Evolutionary conservation across 805 yeast species (phyloP), one percentile per base, ranked within the genome.

Genomic region (Kazachstania taianensis): DNA sequence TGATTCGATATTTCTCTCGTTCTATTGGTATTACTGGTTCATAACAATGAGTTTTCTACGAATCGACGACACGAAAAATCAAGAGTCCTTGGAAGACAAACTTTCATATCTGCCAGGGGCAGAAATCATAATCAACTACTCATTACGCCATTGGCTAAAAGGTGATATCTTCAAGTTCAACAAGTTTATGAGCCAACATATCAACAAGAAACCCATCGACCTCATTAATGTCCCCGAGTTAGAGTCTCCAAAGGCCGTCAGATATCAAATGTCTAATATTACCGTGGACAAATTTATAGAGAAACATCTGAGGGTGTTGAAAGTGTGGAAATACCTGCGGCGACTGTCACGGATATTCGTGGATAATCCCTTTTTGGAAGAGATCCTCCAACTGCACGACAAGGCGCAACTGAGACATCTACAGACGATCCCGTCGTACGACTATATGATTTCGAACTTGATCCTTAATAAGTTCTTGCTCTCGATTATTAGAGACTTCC

Each of bases 1-100:
- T 35, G 54, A 53, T 36, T 32, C 43, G 5, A 39, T 49, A 7
- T 53, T 53, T 25, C 35, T 43, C 28, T 48, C 55, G 14, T 57
- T 57, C 37, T 50, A 53, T 32, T 57, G 55, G 53, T 57, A 57
- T 40, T 56, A 52, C 39, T 56, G 60, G 59, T 41, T 40, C 28
- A 52, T 55, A 12, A 39, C 50, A 9, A 30, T 22, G 3, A 9
- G 12, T 9, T 22, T 22, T n/a, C 8, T 51, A 12, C 28, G 17
- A 12, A 24, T 16, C 25, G 18, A 22, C 19, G 24, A 16, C 9
- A n/a, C 12, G 25, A 9, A 22, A 9, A n/a, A 9, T 9, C 12
- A 9, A n/a, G 8, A 9, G 12, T 9, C 8, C 25, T n/a, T 9
- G 25, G 12, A 9, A 9, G 20, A 7, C 3, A 13, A 17, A 14